Evolutionary conservation across 257 asterid species (phyloP).

Genomic region (Cinchona pubescens): DNA sequence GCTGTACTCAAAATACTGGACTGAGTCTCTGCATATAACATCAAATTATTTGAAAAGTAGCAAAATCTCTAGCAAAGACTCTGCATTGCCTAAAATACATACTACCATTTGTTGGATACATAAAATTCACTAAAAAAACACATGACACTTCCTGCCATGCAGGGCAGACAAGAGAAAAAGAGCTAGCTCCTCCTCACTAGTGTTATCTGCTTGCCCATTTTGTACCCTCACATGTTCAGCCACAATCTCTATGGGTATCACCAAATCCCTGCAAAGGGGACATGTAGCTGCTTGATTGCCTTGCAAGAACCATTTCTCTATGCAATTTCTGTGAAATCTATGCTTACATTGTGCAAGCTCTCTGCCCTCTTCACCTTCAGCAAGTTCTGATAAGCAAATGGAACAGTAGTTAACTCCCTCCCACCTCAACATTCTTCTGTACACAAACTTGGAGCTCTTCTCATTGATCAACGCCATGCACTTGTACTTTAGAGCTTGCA

Average conservation of each 20-base stretch:
- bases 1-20: too few relatives aligned
- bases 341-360: slow-evolving; percentile 37
- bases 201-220: neutral
- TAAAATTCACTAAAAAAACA: neutral
- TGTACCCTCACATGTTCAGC: slow-evolving; percentile 13
- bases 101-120: neutral
- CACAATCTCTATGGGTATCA: slow-evolving; percentile 25
- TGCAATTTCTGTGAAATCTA: slow-evolving; percentile 38
- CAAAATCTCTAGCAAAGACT: too few relatives aligned
- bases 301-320: slow-evolving; percentile 43
- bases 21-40: too few relatives aligned
- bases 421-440: neutral
- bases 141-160: slow-evolving; percentile 3
- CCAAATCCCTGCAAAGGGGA: slow-evolving; percentile 51
- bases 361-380: slow-evolving; percentile 41
- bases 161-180: slow-evolving; percentile 20
- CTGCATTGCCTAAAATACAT: too few relatives aligned
- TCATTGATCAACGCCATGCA: slow-evolving; percentile 33
- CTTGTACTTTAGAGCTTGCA: slow-evolving; percentile 17
- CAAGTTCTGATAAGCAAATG: slow-evolving; percentile 44
- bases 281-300: slow-evolving; percentile 34
- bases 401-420: slow-evolving; percentile 32
- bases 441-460: slow-evolving; percentile 36
- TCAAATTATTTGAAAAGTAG: too few relatives aligned
- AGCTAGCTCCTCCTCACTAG: slow-evolving; percentile 21